A percentile compares a stretch with the other conserved stretches of the same genome.
Conservation (phyloP, 495 filamentous ascomycete genomes). For the Penicillium cosmopolitanum region DNA sequence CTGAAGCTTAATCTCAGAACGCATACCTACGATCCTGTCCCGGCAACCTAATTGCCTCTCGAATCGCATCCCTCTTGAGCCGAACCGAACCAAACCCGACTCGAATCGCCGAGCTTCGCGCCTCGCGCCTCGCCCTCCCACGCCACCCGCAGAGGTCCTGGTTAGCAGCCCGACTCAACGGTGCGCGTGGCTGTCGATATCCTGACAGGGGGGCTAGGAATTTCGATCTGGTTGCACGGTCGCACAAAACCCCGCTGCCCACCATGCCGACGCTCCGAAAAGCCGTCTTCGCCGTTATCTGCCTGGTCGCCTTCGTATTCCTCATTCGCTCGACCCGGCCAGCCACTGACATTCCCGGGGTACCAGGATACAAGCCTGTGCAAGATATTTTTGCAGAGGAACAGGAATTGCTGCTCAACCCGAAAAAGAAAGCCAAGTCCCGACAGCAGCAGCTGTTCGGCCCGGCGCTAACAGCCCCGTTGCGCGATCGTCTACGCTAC, state of each 20-base stretch:
- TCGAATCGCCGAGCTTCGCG: conserved; percentile 1
- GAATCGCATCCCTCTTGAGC: background rate
- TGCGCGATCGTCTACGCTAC: conserved; percentile 85
- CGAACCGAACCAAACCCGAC: background rate
- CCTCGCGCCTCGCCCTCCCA: conserved; percentile 5
- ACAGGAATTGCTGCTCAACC: conserved; percentile 12
- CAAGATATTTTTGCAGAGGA: conserved; percentile 29
- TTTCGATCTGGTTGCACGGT: conserved; percentile 6
- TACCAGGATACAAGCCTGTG: conserved; percentile 29
- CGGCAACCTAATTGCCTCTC: background rate
- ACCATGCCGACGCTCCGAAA: conserved; percentile 72
- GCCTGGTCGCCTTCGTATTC: conserved; percentile 70
- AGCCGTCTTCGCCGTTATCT: conserved; percentile 67
- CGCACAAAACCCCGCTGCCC: conserved; percentile 13
- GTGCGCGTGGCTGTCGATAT: conserved; percentile 20
- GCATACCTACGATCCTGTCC: conserved; percentile 5
- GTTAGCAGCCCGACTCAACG: background rate
- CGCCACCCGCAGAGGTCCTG: conserved; percentile 5
- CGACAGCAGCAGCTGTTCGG: conserved; percentile 42
- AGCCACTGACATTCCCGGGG: conserved; percentile 27
- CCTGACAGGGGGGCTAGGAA: background rate
- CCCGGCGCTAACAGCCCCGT: conserved; percentile 47
- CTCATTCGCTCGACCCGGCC: conserved; percentile 67
- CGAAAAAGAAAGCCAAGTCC: conserved; percentile 24
- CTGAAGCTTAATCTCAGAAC: conserved; percentile 14